Base-by-base conservation (phyloP, 495 filamentous ascomycete genomes). In the Hapsidospora chrysogenum region DNA sequence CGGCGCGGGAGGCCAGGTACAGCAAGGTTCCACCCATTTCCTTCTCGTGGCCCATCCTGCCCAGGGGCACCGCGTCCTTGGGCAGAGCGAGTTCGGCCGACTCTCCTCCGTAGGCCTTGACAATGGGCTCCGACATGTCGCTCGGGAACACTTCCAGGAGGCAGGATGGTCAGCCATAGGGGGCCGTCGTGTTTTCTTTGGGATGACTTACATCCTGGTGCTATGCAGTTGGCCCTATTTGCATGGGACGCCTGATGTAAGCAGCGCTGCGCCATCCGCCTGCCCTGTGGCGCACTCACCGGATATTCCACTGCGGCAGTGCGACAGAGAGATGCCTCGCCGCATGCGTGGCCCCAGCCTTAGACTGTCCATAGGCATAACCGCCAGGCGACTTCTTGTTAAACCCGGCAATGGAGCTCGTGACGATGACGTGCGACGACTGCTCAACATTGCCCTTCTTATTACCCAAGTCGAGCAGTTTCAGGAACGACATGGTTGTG, bases 1-100 rank as follows among this genome's bases (percentile, higher is more conserved):
- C 77, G 0, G 73, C 72, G 26, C 67, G 61, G 13, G 70, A 74
- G 4, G 70, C 63, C 17, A 80, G 51, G 51, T 70, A 79, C 11
- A 82, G 47, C 32, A 76, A 66, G 13, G 58, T 46, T 6, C 72
- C 75, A 0, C 67, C 70, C 64, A 80, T 72, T 37, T 80, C 76
- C n/a, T 43, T 14, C 9, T 50, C 46, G 7, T 49, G 45, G 3
- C 53, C 53, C 50, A 57, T 55, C 10, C 53, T 41, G 0, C 48
- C 48, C n/a, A 56, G 22, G 2, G 54, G 54, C 2, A 58, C 48
- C 3, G 35, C 23, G 2, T 23, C 36, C 40, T 21, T 48, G 32
- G 52, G 47, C 4, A 58, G 13, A 7, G 35, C 41, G 10, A 50
- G 46, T 3, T n/a, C 17, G 17, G 35, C 9, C 18, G 38, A 40